Evolutionary conservation across 1,284 basidiomycete genomes (phyloP), one percentile per base, ranked within the genome.

Genomic region (Melampsora americana): DNA sequence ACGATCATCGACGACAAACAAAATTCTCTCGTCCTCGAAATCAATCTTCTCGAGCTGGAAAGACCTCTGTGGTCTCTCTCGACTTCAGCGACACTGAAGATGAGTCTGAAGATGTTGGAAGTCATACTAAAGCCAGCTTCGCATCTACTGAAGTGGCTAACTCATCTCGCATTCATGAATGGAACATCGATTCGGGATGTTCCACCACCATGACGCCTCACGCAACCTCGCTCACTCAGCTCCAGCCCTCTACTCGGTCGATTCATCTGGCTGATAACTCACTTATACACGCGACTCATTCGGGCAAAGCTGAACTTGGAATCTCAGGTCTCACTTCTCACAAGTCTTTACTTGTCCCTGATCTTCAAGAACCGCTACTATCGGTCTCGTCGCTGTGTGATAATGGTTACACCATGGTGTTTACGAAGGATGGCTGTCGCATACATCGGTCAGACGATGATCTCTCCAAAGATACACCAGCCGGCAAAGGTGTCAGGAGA

Each of bases 181-280:
- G 30, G 2, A 69, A 69, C n/a, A 3, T 69, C 1, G 67, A 69
- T 32, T 60, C 53, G 3, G 53, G 67, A 18, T 69, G 67, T 50
- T 69, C 67, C 26, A 14, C 42, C 50, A 32, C 18, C 14, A 69
- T 69, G 67, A 69, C 53, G 5, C 66, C 44, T 23, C 4, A 3
- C 12, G 7, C 28, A 7, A 28, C 3, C 16, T 30, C 3, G 5
- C 5, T 67, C 3, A 16, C 42, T 20, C 20, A 20, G 11, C 46
- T 48, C 46, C 20, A n/a, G 11, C 20, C 46, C 46, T 32, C 16
- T 30, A 5, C 2, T 26, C 48, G 44, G 16, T 16, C 66, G 2
- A 44, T 67, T 20, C 44, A 28, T 42, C 53, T 60, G 3, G 66
- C 66, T 7, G 44, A 67, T 26, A 30, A 59, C n/a, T 69, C 67